Evolutionary conservation across 306 rosid species (phyloP), one percentile per base, ranked within the genome.

Genomic region (Casuarina equisetifolia): DNA sequence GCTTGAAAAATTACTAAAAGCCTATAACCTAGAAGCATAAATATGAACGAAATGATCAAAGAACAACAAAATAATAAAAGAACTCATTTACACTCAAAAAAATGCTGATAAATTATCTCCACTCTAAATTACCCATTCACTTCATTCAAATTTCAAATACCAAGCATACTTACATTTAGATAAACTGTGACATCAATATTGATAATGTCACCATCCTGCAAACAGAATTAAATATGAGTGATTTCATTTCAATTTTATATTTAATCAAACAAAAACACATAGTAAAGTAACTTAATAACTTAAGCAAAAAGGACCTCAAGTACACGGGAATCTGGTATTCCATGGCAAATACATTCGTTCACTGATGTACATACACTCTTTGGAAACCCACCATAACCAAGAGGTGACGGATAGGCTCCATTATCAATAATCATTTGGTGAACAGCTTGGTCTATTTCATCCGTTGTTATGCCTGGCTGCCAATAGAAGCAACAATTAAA

Each of bases 351-450:
- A 81, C 97, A 92, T 82, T 95, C 99, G 84, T 95, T 95, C 79
- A 95, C 90, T 63, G 99, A 95, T 53, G 99, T 95, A 89, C 99
- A 92, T 49, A 95, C 96, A 72, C 99, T 95, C 90, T 95, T 95
- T 43, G 97, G 99, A 87, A 95, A 95, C 63, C 93, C 93, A 76
- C 96, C 93, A 61, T 95, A 95, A 64, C 97, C 99, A 50, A 95
- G 92, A 70, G 97, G 99, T 42, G 99, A 95, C 0, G 97, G 97
- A 83, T 92, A 95, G 78, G 99, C 99, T 51, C 94, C 94, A 40
- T 92, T 95, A 64, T 95, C 97, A 76, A 95, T 58, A 80, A 95
- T 91, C 97, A 95, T 95, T 72, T 89, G 97, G 69, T 92, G 97
- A 87, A 95, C 99, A 62, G 94, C 97, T 86, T 82, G 78, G 79